These are phyloP conservation scores for Penicillium manginii DNA, from an alignment of 495 filamentous ascomycete genomes.

Conservation along the genomic window DNA sequence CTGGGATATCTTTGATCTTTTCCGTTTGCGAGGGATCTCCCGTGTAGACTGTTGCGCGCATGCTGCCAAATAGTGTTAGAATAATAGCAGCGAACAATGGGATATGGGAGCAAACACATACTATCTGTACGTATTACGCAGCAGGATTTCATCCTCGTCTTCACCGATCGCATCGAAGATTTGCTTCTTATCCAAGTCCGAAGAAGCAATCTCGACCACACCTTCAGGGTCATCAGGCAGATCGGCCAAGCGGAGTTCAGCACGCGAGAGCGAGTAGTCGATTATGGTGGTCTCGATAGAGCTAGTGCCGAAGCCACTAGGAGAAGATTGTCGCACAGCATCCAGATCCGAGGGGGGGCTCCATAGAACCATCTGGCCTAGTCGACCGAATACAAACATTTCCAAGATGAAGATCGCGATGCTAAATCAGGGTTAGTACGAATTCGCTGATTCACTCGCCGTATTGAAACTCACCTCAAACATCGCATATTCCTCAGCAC, in stretches of 20 bases:
- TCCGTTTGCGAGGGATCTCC: conserved; percentile 38
- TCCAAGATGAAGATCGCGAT: conserved; percentile 86
- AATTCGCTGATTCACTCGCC: background rate
- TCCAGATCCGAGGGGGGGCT: conserved; percentile 37
- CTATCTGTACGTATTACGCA: conserved; percentile 49
- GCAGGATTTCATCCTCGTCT: conserved; percentile 47
- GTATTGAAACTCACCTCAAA: conserved; percentile 64
- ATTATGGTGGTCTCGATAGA: conserved; percentile 80
- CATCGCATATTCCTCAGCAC: conserved; percentile 69
- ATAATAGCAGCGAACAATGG: background rate
- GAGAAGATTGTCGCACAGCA: conserved; percentile 29
- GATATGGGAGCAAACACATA: conserved; percentile 25
- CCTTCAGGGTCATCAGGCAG: conserved; percentile 30
- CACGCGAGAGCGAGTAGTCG: conserved; percentile 87
- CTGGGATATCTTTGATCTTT: conserved; percentile 35
- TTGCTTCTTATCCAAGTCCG: conserved; percentile 50
- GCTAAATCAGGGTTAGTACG: conserved; percentile 40
- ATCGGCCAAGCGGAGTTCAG: conserved; percentile 37
- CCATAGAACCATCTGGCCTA: conserved; percentile 38
- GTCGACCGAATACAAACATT: conserved; percentile 75
- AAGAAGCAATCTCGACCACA: conserved; percentile 43
- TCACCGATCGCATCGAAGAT: conserved; percentile 49
- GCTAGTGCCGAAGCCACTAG: conserved; percentile 65
- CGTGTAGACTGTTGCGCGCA: conserved; percentile 45
- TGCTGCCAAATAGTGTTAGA: conserved; percentile 30